Evolutionary conservation across 2,329 filamentous ascomycete genomes (phyloP), one percentile per base, ranked within the genome.

Genomic region (Juglanconis oblonga): DNA sequence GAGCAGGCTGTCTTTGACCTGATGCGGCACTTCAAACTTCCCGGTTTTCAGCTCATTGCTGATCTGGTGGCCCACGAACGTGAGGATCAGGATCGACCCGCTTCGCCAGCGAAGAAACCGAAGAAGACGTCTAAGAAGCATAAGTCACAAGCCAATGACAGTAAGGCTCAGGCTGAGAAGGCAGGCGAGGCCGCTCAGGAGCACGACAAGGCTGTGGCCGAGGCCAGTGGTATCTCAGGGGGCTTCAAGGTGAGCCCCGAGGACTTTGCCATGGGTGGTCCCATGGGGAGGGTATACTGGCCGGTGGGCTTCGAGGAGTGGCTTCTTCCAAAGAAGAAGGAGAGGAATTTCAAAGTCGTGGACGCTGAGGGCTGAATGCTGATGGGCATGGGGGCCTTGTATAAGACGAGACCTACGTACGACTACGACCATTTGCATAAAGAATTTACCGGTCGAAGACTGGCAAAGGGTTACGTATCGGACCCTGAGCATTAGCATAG

Each of bases 1-100:
- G 94, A 98, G 72, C 94, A 98, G 73, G 92, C 94, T 0, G 92
- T 97, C 0, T 96, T 98, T 68, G 92, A 96, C 65, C 81, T 98
- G 17, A 97, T 97, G 92, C 84, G 89, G 29, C 92, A 81, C 0
- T 96, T 92, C 72, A 92, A 88, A 67, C 79, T 98, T 0, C 91
- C 92, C 0, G 92, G 92, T 0, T 90, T 87, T 75, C 81, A 95
- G 24, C 82, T 75, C 0, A 86, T 96, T 70, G 89, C 89, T 66
- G 87, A 96, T 57, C 78, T 98, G 1, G 79, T 94, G 2, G 92
- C 93, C 0, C 83, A 93, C 69, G 85, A 88, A 59, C 83, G 93
- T 0, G 80, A 82, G 2, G 93, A 97, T 66, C 91, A 96, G 70
- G 88, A 91, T 65, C 86, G 81, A 63, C 75, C 78, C 0, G 72